phyloP scores from a whole-genome alignment of 2,329 filamentous ascomycete genomes.

The Metarhizium guizhouense region DNA sequence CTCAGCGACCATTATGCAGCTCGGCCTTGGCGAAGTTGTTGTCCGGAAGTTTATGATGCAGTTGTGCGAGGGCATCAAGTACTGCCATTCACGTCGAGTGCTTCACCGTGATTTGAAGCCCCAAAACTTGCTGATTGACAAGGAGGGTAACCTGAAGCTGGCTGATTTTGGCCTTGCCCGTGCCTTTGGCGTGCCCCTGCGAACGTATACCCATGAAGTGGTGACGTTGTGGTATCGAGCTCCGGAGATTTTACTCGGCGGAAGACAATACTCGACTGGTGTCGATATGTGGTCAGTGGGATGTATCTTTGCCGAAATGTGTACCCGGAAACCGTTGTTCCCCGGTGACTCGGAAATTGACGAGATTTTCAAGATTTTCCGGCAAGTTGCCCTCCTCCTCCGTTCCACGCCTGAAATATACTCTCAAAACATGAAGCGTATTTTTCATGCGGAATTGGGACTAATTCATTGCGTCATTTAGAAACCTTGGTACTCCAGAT shows the following conservation, averaged over 20 bases:
- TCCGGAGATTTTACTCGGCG: constrained; percentile 83
- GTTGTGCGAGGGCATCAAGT: constrained; percentile 72
- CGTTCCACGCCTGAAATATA: background rate
- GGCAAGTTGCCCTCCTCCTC: constrained; percentile 39
- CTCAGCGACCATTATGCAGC: constrained; percentile 49
- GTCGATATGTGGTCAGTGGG: constrained; percentile 96
- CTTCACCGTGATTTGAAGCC: constrained; percentile 85
- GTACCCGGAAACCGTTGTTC: constrained; percentile 85
- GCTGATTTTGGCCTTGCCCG: constrained; percentile 85
- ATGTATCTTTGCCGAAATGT: constrained; percentile 96
- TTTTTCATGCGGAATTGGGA: background rate
- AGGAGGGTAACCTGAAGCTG: constrained; percentile 80
- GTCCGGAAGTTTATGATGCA: constrained; percentile 92
- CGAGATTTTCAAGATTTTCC: constrained; percentile 52
- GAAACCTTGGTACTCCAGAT: constrained; percentile 71
- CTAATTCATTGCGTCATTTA: constrained; percentile 17
- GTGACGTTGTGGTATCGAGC: constrained; percentile 91
- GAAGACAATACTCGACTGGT: constrained; percentile 85
- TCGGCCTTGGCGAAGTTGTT: constrained; percentile 71
- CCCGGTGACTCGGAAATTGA: constrained; percentile 69
- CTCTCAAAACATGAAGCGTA: background rate
- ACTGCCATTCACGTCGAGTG: constrained; percentile 83
- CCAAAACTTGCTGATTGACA: constrained; percentile 80
- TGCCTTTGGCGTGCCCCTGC: constrained; percentile 82
- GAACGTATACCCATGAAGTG: constrained; percentile 92